A percentile compares a stretch with the other conserved stretches of the same genome.
Conservation (phyloP, 805 yeast species). For the Saccharomycopsis malanga region DNA sequence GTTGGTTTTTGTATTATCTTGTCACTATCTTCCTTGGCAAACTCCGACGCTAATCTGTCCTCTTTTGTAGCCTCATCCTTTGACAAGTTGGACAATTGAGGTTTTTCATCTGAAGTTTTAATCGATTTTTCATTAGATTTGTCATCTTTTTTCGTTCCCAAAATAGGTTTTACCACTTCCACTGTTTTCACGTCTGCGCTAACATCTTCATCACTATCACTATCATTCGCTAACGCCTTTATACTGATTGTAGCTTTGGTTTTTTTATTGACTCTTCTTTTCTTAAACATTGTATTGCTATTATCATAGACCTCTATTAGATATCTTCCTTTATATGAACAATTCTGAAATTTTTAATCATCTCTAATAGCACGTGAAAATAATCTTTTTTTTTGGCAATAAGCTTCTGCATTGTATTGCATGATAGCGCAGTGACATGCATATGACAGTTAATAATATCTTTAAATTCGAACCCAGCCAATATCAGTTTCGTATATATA, state of each 20-base stretch:
- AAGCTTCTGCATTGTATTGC: no score
- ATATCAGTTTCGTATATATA: no score
- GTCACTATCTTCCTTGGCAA: no score
- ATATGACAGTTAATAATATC: no score
- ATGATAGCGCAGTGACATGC: no score
- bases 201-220: constrained; percentile 17
- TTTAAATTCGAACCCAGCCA: no score
- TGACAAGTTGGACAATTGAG: constrained; percentile 14
- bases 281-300: constrained; percentile 34
- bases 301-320: no score
- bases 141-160: not conserved
- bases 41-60: constrained; percentile 19
- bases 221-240: constrained; percentile 14
- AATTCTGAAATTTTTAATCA: no score
- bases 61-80: constrained; percentile 25
- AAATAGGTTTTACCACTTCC: constrained; percentile 9
- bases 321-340: no score
- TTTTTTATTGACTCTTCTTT: constrained; percentile 27
- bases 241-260: constrained; percentile 13
- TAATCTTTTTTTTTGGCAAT: no score
- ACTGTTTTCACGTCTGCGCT: not conserved
- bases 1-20: not conserved
- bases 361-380: no score
- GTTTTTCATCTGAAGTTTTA: not conserved
- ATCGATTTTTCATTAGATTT: not conserved